phyloP scores from a whole-genome alignment of 192 early-diverging fungal genomes.

The Jimgerdemannia flammicorona region DNA sequence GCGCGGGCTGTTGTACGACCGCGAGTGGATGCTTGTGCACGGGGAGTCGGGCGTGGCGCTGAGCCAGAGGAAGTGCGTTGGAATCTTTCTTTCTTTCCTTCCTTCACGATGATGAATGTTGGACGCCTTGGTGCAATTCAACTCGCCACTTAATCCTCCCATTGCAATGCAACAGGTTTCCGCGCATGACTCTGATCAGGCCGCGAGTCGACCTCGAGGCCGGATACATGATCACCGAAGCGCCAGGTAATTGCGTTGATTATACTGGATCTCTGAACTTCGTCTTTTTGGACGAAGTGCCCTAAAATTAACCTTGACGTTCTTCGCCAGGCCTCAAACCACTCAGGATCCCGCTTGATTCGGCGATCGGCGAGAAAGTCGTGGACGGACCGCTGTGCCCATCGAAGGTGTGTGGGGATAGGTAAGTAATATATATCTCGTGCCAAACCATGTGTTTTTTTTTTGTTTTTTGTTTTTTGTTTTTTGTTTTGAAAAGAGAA shows the following conservation, averaged over 20 bases:
- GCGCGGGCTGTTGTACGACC: conserved; percentile 58
- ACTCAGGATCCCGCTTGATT: conserved; percentile 1
- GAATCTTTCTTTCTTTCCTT: too few relatives aligned
- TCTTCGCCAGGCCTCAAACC: not conserved
- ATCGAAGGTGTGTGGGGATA: not conserved
- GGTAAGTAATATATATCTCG: not conserved
- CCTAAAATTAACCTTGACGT: not conserved
- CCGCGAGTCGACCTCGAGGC: conserved; percentile 37
- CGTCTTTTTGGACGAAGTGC: too few relatives aligned
- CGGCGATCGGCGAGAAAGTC: not conserved
- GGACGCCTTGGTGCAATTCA: not conserved
- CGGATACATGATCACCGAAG: conserved; percentile 43
- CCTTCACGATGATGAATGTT: not conserved
- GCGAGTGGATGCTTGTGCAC: conserved; percentile 64
- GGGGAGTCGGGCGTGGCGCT: conserved; percentile 44
- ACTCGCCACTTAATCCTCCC: not conserved
- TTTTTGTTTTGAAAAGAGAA: too few relatives aligned
- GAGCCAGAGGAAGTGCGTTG: conserved; percentile 57
- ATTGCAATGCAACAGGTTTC: conserved; percentile 20
- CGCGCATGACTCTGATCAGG: conserved; percentile 60
- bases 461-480: too few relatives aligned
- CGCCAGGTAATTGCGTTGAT: conserved; percentile 10
- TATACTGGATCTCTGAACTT: not conserved
- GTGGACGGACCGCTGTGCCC: not conserved
- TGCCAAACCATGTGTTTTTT: not conserved